Base-by-base conservation (phyloP, 768 basidiomycete species). In the Termitomyces bulborhizus region DNA sequence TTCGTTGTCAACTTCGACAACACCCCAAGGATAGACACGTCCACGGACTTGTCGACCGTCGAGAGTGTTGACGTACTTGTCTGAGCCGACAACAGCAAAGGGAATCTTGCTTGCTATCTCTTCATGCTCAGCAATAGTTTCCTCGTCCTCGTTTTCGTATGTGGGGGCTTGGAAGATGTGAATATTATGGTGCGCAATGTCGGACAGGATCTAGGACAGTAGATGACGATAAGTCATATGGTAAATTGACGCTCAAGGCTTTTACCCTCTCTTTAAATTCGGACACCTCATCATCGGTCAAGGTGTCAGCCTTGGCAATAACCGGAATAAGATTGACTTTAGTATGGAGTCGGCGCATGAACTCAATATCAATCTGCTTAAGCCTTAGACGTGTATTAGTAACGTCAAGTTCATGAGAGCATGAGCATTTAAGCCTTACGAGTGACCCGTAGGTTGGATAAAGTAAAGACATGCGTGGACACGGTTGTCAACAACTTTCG, bases 381-480 rank as follows among this genome's bases (percentile, higher is more conserved):
- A 99, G 79, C 11, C 95, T 98, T 61, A 6, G 44, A 46, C 12
- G n/a, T 46, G 36, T 27, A 3, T 29, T 3, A 46, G 53, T 46
- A 48, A 60, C 55, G 16, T 55, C 53, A 37, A 52, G 11, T 24
- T 21, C 15, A 47, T 21, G 0, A 42, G 34, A 31, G 15, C 4
- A n/a, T 45, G n/a, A 68, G 46, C 27, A 27, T 43, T 51, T 46
- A 34, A 34, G 74, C 93, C 21, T 75, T 69, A 97, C 93, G 95
- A 87, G 71, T 99, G 97, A 57, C 97, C 96, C 1, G 96, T 98
- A 36, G 97, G 93, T 67, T 98, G 94, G 62, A 99, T 95, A 71
- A 99, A 99, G 79, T 99, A 99, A 55, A 99, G 79, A 72, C 97
- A 98, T 15, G 97, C 97, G 69, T 99, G 97, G 41, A 99, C 90